A percentile compares a stretch with the other conserved stretches of the same genome.
Evolutionary conservation across 805 yeast species (phyloP).

Genomic region (Hanseniaspora occidentalis): DNA sequence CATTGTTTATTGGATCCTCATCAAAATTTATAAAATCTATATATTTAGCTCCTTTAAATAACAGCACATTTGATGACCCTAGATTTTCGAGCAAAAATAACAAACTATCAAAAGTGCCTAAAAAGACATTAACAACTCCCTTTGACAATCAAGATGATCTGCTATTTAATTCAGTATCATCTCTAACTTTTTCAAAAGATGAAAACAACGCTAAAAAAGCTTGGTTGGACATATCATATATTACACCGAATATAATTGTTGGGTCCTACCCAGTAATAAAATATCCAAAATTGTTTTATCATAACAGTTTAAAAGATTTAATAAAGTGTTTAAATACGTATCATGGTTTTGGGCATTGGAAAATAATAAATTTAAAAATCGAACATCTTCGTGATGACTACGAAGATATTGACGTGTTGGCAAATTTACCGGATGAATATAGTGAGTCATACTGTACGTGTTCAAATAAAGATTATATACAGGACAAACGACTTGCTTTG

Average conservation of each 20-base stretch:
- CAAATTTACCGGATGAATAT: neutral
- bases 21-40: no score
- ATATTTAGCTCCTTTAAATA: no score
- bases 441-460: neutral
- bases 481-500: no score
- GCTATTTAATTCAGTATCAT: no score
- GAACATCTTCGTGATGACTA: constrained; percentile 35
- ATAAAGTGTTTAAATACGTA: constrained; percentile 31
- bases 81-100: no score
- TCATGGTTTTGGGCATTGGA: constrained; percentile 49
- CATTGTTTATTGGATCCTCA: no score
- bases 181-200: neutral
- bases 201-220: neutral
- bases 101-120: no score
- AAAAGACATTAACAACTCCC: no score
- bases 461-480: no score
- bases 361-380: constrained; percentile 56
- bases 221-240: constrained; percentile 46
- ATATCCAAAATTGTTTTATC: constrained; percentile 31
- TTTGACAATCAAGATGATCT: no score
- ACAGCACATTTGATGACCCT: no score
- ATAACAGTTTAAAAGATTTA: constrained; percentile 41
- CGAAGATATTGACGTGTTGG: constrained; percentile 13
- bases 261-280: constrained; percentile 60
- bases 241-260: constrained; percentile 53